These are phyloP conservation scores for Tolypocladium sp. DNA, from an alignment of 2,329 filamentous ascomycete species.

Conservation along the genomic window DNA sequence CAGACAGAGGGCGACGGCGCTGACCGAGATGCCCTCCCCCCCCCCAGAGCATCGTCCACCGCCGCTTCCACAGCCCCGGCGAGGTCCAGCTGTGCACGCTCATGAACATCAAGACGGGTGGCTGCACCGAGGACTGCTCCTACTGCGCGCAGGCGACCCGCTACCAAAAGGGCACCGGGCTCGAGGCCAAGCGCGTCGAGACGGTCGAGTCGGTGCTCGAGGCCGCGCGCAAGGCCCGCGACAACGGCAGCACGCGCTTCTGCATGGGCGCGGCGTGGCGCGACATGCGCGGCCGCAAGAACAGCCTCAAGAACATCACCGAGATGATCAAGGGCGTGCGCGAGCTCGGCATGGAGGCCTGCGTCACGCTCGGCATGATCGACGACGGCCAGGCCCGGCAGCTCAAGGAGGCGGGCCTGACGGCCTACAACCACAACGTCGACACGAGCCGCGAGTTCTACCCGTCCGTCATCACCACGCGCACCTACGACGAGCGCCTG, in stretches of 20 bases:
- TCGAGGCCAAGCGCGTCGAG: constrained; percentile 72
- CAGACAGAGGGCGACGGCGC: not conserved
- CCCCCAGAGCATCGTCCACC: constrained; percentile 62
- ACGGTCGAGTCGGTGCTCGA: constrained; percentile 72
- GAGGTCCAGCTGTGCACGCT: constrained; percentile 88
- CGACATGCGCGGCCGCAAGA: constrained; percentile 87
- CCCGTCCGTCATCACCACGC: constrained; percentile 74
- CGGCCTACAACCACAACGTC: constrained; percentile 91
- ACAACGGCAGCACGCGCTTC: constrained; percentile 82
- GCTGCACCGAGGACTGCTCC: constrained; percentile 85
- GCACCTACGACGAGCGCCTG: constrained; percentile 79
- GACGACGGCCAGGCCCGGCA: constrained; percentile 71
- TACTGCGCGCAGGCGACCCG: constrained; percentile 88
- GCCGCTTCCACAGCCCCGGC: constrained; percentile 74
- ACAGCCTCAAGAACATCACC: constrained; percentile 72
- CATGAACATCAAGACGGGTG: constrained; percentile 95
- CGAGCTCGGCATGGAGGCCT: constrained; percentile 78
- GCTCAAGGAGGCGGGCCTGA: constrained; percentile 74
- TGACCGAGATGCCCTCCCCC: constrained; percentile 4
- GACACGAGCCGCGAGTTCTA: constrained; percentile 88
- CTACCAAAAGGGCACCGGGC: constrained; percentile 65
- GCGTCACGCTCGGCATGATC: constrained; percentile 92
- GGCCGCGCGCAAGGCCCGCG: constrained; percentile 67
- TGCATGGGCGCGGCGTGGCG: constrained; percentile 94
- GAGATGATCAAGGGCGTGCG: constrained; percentile 78